A percentile compares a stretch with the other conserved stretches of the same genome.
Conservation (phyloP, 129 eudicot genomes). For the Kitagawia praeruptora region DNA sequence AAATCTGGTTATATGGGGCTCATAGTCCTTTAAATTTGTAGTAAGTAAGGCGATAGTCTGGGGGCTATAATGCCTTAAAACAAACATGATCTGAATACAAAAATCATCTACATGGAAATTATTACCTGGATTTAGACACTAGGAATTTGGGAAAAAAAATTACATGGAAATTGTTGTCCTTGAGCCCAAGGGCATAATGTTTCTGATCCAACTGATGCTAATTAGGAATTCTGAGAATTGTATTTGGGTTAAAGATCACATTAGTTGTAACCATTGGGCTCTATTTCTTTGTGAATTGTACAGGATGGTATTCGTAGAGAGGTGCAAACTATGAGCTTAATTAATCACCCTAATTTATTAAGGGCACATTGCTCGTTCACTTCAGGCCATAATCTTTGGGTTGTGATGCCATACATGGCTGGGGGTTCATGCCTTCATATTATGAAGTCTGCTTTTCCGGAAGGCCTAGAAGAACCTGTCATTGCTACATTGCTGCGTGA, state of each 20-base stretch:
- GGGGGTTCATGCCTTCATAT: constrained; percentile 96
- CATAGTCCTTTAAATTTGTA: neutral
- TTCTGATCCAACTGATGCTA: neutral
- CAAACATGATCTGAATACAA: neutral
- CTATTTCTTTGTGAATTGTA: constrained; percentile 3
- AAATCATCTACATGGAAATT: neutral
- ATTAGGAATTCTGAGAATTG: neutral
- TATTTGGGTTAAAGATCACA: neutral
- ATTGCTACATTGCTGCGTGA: constrained; percentile 87
- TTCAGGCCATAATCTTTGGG: constrained; percentile 83
- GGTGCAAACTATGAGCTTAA: constrained; percentile 88
- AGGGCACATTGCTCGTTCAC: constrained; percentile 89
- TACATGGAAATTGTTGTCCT: neutral
- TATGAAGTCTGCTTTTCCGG: constrained; percentile 84
- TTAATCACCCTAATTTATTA: constrained; percentile 79
- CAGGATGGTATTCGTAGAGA: constrained; percentile 97
- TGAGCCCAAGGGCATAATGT: neutral
- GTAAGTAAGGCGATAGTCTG: neutral
- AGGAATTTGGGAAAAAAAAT: neutral
- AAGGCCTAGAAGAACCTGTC: constrained; percentile 92
- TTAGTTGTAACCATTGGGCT: neutral
- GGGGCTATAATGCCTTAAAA: neutral
- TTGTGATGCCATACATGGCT: constrained; percentile 96
- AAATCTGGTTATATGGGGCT: neutral
- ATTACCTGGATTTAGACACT: neutral